A percentile compares a stretch with the other conserved stretches of the same genome.
phyloP scores from a whole-genome alignment of 2,329 filamentous ascomycete genomes.

The Aspergillus versicolor region DNA sequence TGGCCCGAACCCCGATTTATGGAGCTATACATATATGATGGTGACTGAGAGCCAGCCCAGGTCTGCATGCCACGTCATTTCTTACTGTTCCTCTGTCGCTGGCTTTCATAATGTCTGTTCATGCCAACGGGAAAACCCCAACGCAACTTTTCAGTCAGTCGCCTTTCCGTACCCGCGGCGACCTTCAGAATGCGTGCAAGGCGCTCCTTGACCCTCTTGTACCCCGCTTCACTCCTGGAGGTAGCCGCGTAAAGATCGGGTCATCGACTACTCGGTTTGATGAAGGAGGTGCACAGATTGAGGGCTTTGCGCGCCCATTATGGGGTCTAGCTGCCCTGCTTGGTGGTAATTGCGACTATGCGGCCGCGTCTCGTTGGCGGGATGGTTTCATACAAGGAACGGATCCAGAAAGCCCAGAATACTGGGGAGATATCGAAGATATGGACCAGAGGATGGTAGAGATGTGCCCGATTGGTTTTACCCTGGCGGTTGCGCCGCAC shows the following conservation, averaged over 20 bases:
- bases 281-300: constrained; percentile 72
- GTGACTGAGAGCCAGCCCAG: neutral
- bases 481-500: constrained; percentile 65
- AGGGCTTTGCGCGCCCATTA: constrained; percentile 71
- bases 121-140: constrained; percentile 31
- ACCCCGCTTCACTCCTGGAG: constrained; percentile 67
- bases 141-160: constrained; percentile 28
- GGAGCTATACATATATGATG: constrained; percentile 5
- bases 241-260: constrained; percentile 66
- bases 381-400: constrained; percentile 70
- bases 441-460: constrained; percentile 83
- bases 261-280: constrained; percentile 75
- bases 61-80: neutral
- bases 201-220: constrained; percentile 69
- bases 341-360: constrained; percentile 66
- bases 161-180: constrained; percentile 27
- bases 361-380: constrained; percentile 64
- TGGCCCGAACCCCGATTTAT: neutral
- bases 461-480: constrained; percentile 75
- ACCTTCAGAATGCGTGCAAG: constrained; percentile 59
- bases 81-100: neutral
- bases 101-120: constrained; percentile 26
- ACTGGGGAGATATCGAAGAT: constrained; percentile 74
- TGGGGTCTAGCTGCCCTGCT: constrained; percentile 73
- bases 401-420: constrained; percentile 67